Base-by-base conservation (phyloP, 768 basidiomycete species). In the Russula foetens region DNA sequence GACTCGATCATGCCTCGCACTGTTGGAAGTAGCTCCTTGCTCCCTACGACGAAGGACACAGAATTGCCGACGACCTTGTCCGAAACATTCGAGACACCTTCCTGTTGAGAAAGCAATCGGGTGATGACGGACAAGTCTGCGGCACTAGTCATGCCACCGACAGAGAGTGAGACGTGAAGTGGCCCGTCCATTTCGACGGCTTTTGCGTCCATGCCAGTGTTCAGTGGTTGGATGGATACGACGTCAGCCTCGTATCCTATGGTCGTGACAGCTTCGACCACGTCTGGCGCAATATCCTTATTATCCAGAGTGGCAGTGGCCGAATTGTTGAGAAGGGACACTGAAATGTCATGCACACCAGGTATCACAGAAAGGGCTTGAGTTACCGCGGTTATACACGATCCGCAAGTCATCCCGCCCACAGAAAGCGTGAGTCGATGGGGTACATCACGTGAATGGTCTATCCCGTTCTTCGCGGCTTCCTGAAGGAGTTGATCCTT, bases 81-180 rank as follows among this genome's bases (percentile, higher is more conserved):
- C 1, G 73, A 69, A 28, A 83, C 73, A 17, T 81, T 72, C 1
- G 80, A 74, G 2, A 88, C 74, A 0, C 83, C 84, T 0, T 76
- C 71, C 4, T 86, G 69, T 7, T 76, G 75, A 4, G 77, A 74
- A 14, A 88, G 68, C 24, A 76, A 69, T 17, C 76, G 72, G 0
- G 78, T 80, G 59, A 92, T 76, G 0, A 84, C 77, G 1, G 74
- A 71, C 12, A 77, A 75, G 65, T 90, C 92, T 4, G 86, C 79
- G 0, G 83, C 76, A 70, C 90, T 92, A 2, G 88, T 84, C 88
- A 92, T 91, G 3, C 90, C 90, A 0, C 77, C 82, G 9, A 92
- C 75, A 0, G 85, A 82, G 39, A 90, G 74, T 0, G 76, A 74
- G 39, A 82, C 58, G 2, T 56, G 69, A 67, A 70, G 73, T 0